Conservation (phyloP, 495 filamentous ascomycete species). For the Paragyromitra xinjiangensis region DNA sequence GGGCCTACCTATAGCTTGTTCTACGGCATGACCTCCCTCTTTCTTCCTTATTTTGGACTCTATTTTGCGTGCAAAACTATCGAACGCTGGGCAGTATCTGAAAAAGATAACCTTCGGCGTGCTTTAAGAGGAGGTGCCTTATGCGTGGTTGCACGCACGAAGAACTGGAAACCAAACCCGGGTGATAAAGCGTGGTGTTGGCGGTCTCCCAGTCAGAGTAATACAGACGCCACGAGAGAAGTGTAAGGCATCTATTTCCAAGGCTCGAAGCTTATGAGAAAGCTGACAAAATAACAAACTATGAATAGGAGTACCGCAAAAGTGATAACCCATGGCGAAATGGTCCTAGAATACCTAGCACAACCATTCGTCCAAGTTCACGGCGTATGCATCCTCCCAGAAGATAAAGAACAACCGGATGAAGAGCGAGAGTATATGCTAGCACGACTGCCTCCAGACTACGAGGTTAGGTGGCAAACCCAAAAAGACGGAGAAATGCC, state of each 20-base stretch:
- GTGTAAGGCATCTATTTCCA: background rate
- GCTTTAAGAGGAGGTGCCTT: background rate
- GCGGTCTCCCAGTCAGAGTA: background rate
- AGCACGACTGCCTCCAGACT: background rate
- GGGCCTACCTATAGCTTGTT: background rate
- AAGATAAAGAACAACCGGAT: background rate
- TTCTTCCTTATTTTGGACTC: background rate
- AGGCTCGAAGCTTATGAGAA: background rate
- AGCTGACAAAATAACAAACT: background rate
- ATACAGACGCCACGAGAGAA: too few relatives aligned
- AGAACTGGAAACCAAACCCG: background rate
- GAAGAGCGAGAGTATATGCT: background rate
- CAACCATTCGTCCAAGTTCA: conserved; percentile 22
- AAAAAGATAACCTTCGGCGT: background rate
- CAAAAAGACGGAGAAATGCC: background rate
- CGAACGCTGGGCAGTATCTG: background rate
- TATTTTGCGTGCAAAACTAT: background rate
- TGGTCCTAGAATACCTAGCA: background rate
- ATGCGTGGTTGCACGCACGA: conserved; percentile 12
- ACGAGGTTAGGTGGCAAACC: background rate
- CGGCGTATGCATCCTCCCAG: background rate
- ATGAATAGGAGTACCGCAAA: background rate
- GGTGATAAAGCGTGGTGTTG: background rate
- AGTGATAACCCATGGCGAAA: background rate
- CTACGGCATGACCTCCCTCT: background rate